phyloP scores from a whole-genome alignment of 148 eudicot genomes.

The Beta vulgaris region DNA sequence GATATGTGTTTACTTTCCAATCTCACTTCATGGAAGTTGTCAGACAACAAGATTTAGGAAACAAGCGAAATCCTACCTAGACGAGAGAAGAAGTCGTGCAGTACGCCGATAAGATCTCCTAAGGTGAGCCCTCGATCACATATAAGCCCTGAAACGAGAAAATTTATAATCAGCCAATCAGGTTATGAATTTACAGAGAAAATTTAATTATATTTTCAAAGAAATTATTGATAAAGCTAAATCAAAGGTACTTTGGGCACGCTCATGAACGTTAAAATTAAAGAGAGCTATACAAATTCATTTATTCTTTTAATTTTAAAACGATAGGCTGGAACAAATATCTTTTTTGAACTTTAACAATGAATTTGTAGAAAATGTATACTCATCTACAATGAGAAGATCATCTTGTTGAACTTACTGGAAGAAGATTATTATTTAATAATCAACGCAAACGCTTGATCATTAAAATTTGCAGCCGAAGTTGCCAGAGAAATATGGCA shows the following conservation, averaged over 20 bases:
- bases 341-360: neutral
- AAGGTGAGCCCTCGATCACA: slow-evolving; percentile 90
- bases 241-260: neutral
- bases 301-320: neutral
- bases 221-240: neutral
- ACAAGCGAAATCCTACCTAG: slow-evolving; percentile 45
- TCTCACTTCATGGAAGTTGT: neutral
- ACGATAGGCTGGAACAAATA: neutral
- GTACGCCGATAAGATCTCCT: slow-evolving; percentile 91
- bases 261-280: neutral
- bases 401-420: neutral
- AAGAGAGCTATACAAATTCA: neutral
- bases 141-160: slow-evolving; percentile 57
- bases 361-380: neutral
- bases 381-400: neutral
- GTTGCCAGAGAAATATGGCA: neutral
- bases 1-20: neutral
- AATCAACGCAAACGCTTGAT: neutral
- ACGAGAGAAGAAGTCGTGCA: slow-evolving; percentile 81
- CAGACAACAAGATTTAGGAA: neutral
- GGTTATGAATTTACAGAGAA: slow-evolving; percentile 5
- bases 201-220: neutral
- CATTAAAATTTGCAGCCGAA: neutral
- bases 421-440: neutral
- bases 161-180: slow-evolving; percentile 11